Evolutionary conservation across 176 grass and related monocot species (phyloP).

Genomic region (Oropetium thomaeum): DNA sequence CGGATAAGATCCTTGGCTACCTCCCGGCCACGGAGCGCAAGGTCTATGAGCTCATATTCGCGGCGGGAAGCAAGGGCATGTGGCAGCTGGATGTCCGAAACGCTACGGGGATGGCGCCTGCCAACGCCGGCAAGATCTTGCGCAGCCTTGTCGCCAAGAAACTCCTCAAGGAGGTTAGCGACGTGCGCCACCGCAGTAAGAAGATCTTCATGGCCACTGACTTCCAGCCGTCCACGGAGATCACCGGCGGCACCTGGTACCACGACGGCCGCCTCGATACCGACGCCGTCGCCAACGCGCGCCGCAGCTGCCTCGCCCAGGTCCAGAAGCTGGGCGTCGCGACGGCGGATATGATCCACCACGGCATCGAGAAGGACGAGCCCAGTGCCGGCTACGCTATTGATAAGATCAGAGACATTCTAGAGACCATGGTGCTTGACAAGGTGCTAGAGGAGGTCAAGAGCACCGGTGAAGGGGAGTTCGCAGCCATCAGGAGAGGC

Average conservation of each 20-base stretch:
- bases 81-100: slow-evolving; percentile 34
- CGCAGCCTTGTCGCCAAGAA: slow-evolving; percentile 3
- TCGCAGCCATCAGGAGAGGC: slow-evolving; percentile 31
- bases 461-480: slow-evolving; percentile 56
- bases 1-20: not conserved
- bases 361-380: slow-evolving; percentile 29
- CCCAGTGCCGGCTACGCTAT: slow-evolving; percentile 10
- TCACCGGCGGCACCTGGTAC: slow-evolving; percentile 64
- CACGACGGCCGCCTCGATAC: slow-evolving; percentile 51
- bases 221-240: slow-evolving; percentile 52
- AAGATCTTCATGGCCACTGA: slow-evolving; percentile 66
- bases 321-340: slow-evolving; percentile 44
- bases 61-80: slow-evolving; percentile 51
- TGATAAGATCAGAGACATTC: slow-evolving; percentile 50
- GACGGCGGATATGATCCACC: slow-evolving; percentile 34
- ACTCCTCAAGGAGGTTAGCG: slow-evolving; percentile 49
- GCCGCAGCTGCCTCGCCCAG: slow-evolving; percentile 46
- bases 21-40: slow-evolving; percentile 29
- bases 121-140: slow-evolving; percentile 21
- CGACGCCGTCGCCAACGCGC: slow-evolving; percentile 39
- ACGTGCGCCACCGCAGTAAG: slow-evolving; percentile 42
- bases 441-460: slow-evolving; percentile 61
- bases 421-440: slow-evolving; percentile 56
- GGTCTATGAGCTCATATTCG: slow-evolving; percentile 38
- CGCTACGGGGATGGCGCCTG: not conserved